Percentiles rank a stretch among this genome's conserved stretches.
phyloP scores from a whole-genome alignment of 129 eudicot genomes.

The Heracleum sosnowskyi region DNA sequence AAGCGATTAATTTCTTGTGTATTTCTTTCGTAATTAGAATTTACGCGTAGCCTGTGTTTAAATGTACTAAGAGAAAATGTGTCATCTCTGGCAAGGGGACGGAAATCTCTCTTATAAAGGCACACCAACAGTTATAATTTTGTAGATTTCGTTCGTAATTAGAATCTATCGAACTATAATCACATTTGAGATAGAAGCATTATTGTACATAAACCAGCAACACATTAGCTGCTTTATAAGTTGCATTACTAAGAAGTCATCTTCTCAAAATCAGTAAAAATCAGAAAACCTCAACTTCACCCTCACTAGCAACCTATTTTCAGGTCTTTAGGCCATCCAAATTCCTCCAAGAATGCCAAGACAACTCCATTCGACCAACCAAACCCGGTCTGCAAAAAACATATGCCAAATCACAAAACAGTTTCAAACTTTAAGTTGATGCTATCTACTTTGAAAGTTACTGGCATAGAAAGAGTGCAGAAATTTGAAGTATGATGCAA shows the following conservation, averaged over 20 bases:
- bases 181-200: background rate
- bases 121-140: too few species aligned
- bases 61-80: too few species aligned
- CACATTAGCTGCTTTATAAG: background rate
- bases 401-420: background rate
- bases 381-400: slow-evolving; percentile 77
- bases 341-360: slow-evolving; percentile 87
- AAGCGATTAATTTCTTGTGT: too few species aligned
- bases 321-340: slow-evolving; percentile 83
- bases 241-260: background rate
- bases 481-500: background rate
- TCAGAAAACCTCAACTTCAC: too few species aligned
- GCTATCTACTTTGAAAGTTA: background rate
- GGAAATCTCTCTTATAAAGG: too few species aligned
- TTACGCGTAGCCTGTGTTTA: too few species aligned
- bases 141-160: too few species aligned
- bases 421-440: background rate
- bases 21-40: too few species aligned
- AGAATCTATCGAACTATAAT: too few species aligned
- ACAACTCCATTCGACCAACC: slow-evolving; percentile 99
- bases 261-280: background rate
- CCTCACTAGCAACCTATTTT: slow-evolving; percentile 40
- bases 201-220: background rate
- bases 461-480: background rate
- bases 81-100: too few species aligned